Conservation (phyloP, 2,329 filamentous ascomycete species). For the Leptographium radiaticola region DNA sequence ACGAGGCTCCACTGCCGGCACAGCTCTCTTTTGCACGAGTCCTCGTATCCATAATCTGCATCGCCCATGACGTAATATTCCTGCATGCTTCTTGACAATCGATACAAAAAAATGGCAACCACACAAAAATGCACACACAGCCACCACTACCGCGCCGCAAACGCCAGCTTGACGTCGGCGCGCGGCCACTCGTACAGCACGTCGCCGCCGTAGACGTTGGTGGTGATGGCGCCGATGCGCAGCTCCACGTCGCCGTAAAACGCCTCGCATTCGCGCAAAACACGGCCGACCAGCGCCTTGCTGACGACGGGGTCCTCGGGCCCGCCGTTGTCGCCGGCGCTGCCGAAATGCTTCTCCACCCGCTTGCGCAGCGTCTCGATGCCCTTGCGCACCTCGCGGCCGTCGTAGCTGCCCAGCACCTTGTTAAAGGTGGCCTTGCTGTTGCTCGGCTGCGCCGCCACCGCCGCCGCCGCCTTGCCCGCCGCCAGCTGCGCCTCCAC, state of each 20-base stretch:
- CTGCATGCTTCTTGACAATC: too few relatives aligned
- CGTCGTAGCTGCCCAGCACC: constrained; percentile 65
- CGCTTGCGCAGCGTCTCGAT: constrained; percentile 80
- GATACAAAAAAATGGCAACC: too few relatives aligned
- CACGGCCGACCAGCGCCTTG: constrained; percentile 41
- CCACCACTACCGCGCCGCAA: constrained; percentile 17
- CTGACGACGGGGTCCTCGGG: constrained; percentile 27
- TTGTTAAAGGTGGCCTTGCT: constrained; percentile 77
- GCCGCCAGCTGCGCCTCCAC: constrained; percentile 59
- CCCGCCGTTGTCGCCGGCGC: constrained; percentile 33
- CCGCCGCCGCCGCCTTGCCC: constrained; percentile 45
- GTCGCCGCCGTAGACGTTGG: constrained; percentile 52
- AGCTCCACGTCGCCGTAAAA: constrained; percentile 51
- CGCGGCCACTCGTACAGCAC: constrained; percentile 54
- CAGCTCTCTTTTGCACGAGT: too few relatives aligned
- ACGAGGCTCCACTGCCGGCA: too few relatives aligned
- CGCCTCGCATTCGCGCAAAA: constrained; percentile 46
- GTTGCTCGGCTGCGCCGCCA: constrained; percentile 73
- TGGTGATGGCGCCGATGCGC: constrained; percentile 45
- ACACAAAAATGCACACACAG: not conserved
- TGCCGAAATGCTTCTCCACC: constrained; percentile 94
- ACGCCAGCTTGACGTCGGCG: constrained; percentile 47
- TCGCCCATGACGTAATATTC: too few relatives aligned
- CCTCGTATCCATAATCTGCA: too few relatives aligned
- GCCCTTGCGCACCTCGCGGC: constrained; percentile 77